Conservation (phyloP, 2,329 filamentous ascomycete species). For the Gaeumannomyces tritici region DNA sequence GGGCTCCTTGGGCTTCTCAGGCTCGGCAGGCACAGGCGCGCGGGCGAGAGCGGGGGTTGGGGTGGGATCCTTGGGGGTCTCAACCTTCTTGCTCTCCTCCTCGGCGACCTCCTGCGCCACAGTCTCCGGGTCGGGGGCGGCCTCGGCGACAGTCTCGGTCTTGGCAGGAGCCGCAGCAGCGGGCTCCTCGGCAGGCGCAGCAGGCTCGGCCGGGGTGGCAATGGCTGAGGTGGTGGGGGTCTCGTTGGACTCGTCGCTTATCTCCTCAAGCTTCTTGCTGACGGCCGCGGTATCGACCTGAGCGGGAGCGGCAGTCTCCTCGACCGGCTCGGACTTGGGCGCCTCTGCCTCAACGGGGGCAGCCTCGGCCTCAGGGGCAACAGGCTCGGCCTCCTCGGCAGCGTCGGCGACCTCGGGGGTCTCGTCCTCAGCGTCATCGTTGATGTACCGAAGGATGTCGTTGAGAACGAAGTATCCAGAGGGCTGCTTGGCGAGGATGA, state of each 20-base stretch:
- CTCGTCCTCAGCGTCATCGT: constrained; percentile 71
- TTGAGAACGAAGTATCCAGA: constrained; percentile 98
- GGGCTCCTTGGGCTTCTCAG: constrained; percentile 35
- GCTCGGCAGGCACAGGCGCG: constrained; percentile 31
- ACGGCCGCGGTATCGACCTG: constrained; percentile 43
- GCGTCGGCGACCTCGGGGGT: constrained; percentile 32
- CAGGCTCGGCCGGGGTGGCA: constrained; percentile 20
- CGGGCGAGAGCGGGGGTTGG: constrained; percentile 42
- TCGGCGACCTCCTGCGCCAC: constrained; percentile 42
- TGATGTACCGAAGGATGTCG: constrained; percentile 92
- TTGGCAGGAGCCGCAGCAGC: constrained; percentile 20
- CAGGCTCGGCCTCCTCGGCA: constrained; percentile 15
- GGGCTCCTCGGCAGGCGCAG: constrained; percentile 15
- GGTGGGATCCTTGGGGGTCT: constrained; percentile 57
- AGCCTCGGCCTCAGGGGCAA: constrained; percentile 18
- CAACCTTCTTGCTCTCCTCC: constrained; percentile 45
- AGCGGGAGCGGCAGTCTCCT: constrained; percentile 21
- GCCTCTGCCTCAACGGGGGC: constrained; percentile 12
- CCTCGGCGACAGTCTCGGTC: constrained; percentile 22
- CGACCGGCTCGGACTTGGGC: constrained; percentile 29
- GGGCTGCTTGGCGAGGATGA: constrained; percentile 90
- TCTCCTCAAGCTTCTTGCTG: constrained; percentile 69
- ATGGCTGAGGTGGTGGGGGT: constrained; percentile 30
- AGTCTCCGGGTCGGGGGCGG: constrained; percentile 36
- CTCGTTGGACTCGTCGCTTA: constrained; percentile 25